Conservation (phyloP, 345 rosid species). For the Viola odorata region DNA sequence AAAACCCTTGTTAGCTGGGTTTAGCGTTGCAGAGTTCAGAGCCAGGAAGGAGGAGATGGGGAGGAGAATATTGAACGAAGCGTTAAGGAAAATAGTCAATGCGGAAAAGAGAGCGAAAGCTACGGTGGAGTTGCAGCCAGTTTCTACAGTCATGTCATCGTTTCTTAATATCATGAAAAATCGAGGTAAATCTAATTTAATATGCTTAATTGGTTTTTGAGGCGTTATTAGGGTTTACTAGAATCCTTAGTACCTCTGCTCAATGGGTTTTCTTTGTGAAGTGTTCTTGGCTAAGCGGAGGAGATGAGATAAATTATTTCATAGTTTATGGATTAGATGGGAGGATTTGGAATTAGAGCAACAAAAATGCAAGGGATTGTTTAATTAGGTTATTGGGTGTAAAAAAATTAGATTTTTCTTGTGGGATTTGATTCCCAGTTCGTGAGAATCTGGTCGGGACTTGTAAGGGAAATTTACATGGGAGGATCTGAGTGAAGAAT, state of each 20-base stretch:
- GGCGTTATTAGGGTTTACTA: background rate
- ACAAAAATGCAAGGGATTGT: too few species aligned
- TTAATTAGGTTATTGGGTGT: too few species aligned
- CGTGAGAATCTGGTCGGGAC: too few species aligned
- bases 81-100: conserved; percentile 79
- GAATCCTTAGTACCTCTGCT: background rate
- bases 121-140: conserved; percentile 67
- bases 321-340: too few species aligned
- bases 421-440: too few species aligned
- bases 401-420: too few species aligned
- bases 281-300: too few species aligned
- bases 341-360: too few species aligned
- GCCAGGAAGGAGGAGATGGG: conserved; percentile 47
- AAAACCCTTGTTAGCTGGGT: background rate
- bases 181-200: conserved; percentile 39
- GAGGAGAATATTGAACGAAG: conserved; percentile 79
- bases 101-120: conserved; percentile 82
- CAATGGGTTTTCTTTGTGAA: too few species aligned
- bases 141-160: conserved; percentile 80
- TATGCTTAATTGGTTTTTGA: background rate
- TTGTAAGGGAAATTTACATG: too few species aligned
- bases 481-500: too few species aligned
- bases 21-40: background rate
- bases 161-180: conserved; percentile 81
- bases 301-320: too few species aligned